Evolutionary conservation across 2,329 filamentous ascomycete genomes (phyloP), one percentile per base, ranked within the genome.

Genomic region (Sclerotinia minor): DNA sequence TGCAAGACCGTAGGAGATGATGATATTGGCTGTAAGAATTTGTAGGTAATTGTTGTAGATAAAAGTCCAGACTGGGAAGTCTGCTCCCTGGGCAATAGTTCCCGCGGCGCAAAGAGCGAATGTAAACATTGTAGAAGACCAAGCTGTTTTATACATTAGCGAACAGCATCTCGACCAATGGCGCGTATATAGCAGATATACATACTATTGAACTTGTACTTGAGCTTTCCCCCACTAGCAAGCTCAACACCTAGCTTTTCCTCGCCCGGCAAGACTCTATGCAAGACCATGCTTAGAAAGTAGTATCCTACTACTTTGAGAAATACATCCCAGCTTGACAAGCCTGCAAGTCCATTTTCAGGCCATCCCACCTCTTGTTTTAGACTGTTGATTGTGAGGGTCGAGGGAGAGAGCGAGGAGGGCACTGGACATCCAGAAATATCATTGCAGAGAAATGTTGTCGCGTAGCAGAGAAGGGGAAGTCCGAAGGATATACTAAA

Each of bases 11-110:
- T 89, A 91, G 17, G 92, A 83, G 73, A 97, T 89, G 64, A 96
- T 75, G 69, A 96, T 87, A 78, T 94, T 96, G 70, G 90, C 87
- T 0, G 92, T 95, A 44, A 96, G 83, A 64, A 99, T 84, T 77
- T 94, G 92, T 64, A 95, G 76, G 77, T 94, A 96, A 81, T 98
- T 94, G 77, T 96, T 89, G 81, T 91, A 89, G 76, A 98, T 92
- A 80, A 93, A 98, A 35, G 89, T 92, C 94, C 94, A 99, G 64
- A 97, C 85, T 11, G 87, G 85, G 75, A 96, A 97, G 26, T 94
- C 84, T 64, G 92, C 87, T 67, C 94, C 94, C 73, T 94, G 86
- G 4, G 88, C 79, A 50, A 88, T 79, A 3, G 93, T 97, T 60
- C 93, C 94, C 11, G 89, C 89, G 45, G 87, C 87, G 64, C 89